These are phyloP conservation scores for Mycena galericulata DNA, from an alignment of 768 basidiomycete species.

Conservation along the genomic window DNA sequence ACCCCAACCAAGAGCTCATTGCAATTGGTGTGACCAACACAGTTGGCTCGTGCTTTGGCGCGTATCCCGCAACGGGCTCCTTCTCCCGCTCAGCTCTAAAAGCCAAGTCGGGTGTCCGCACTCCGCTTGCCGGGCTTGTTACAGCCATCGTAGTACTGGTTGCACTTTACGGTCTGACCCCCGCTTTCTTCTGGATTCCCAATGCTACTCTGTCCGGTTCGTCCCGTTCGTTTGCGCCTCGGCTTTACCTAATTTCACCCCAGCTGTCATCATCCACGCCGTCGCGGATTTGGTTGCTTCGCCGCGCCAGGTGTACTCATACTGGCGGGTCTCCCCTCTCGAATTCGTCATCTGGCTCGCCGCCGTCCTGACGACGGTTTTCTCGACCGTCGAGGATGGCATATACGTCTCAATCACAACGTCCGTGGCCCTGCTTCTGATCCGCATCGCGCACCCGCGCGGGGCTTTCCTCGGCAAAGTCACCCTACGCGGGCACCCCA, in stretches of 20 bases:
- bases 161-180: slow-evolving; percentile 93
- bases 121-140: slow-evolving; percentile 88
- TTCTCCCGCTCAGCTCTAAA: slow-evolving; percentile 99
- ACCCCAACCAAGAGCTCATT: slow-evolving; percentile 94
- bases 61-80: slow-evolving; percentile 97
- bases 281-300: slow-evolving; percentile 90
- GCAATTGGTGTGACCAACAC: slow-evolving; percentile 98
- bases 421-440: slow-evolving; percentile 82
- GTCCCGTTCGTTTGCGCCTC: neutral
- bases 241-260: neutral
- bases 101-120: slow-evolving; percentile 96
- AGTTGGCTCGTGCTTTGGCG: slow-evolving; percentile 88
- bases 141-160: slow-evolving; percentile 92
- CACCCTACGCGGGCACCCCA: slow-evolving; percentile 60
- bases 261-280: slow-evolving; percentile 93
- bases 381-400: slow-evolving; percentile 94
- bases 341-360: slow-evolving; percentile 93
- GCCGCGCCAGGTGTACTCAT: slow-evolving; percentile 82
- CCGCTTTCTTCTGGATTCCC: slow-evolving; percentile 93
- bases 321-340: slow-evolving; percentile 94
- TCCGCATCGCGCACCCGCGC: slow-evolving; percentile 89
- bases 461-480: slow-evolving; percentile 93
- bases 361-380: slow-evolving; percentile 90
- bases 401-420: slow-evolving; percentile 89
- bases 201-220: slow-evolving; percentile 73